Evolutionary conservation across 768 basidiomycete species (phyloP), one percentile per base, ranked within the genome.

Genomic region (Pulveroboletus ravenelii): DNA sequence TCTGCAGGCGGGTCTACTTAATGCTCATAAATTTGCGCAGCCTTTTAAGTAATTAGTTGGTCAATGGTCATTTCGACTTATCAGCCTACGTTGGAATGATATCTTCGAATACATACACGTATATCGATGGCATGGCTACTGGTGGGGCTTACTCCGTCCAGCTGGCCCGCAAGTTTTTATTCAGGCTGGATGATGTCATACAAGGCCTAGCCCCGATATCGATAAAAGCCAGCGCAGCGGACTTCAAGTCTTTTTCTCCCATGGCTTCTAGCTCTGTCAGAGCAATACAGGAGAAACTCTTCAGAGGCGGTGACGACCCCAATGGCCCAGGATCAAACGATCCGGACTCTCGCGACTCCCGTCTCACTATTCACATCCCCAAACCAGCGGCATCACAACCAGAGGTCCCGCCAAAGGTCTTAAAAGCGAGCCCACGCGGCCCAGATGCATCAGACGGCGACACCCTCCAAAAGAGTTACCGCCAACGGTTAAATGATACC

Each of bases 231-330:
- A 45, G 20, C 32, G 41, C 40, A n/a, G 30, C 25, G 25, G 25
- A 27, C 25, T 27, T 27, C 25, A 5, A 5, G 25, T 43, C 45
- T 37, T 43, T 34, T 41, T 32, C 48, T 54, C 52, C 51, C 60
- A 79, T 80, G 78, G 50, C 67, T 34, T 74, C 78, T 23, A 62
- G 66, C 40, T 58, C 78, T 6, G 69, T 75, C 31, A 87, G 79
- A 65, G 82, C 80, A 62, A 77, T 90, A 13, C 89, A 90, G 61
- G 81, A 78, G 29, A 89, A 80, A 69, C 75, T 91, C 35, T 90
- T 91, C 64, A 72, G 79, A 51, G 74, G 75, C 25, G 62, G 67
- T 27, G 66, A 60, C 20, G 62, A 61, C 20, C 54, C 58, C 48
- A 51, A 48, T 25, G 48, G 52, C 32, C 58, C 52, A 38, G 60